These are phyloP conservation scores for Tuber brumale DNA, from an alignment of 495 filamentous ascomycete genomes.

Conservation along the genomic window DNA sequence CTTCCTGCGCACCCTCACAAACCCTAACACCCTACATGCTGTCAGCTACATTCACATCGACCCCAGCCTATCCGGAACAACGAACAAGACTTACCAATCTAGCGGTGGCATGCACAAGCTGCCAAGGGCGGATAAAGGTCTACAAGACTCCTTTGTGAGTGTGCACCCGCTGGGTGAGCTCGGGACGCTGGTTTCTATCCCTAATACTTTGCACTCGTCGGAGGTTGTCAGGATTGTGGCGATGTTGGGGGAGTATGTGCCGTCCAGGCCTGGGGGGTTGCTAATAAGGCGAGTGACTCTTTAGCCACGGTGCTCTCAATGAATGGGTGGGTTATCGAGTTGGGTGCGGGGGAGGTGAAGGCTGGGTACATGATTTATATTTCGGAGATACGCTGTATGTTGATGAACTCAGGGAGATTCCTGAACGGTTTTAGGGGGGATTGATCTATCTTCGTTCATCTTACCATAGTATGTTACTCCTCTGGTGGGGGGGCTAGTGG, in stretches of 20 bases:
- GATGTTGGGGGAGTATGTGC: slow-evolving; percentile 67
- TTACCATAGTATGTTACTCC: slow-evolving; percentile 40
- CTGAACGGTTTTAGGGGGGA: slow-evolving; percentile 47
- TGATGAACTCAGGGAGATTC: slow-evolving; percentile 58
- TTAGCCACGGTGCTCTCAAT: too few species aligned
- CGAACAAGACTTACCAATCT: slow-evolving; percentile 53
- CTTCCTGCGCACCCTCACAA: slow-evolving; percentile 53
- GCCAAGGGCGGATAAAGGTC: slow-evolving; percentile 42
- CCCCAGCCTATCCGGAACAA: slow-evolving; percentile 52
- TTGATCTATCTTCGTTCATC: slow-evolving; percentile 62
- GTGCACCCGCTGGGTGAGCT: too few species aligned
- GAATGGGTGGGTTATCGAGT: too few species aligned
- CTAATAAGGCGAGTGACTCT: slow-evolving; percentile 48
- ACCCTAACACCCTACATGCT: slow-evolving; percentile 65
- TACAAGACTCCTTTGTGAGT: too few species aligned
- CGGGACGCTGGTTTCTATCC: too few species aligned
- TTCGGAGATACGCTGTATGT: slow-evolving; percentile 65
- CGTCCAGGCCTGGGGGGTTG: slow-evolving; percentile 44
- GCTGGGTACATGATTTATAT: slow-evolving; percentile 63
- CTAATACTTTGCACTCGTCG: too few species aligned
- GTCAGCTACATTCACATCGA: slow-evolving; percentile 64
- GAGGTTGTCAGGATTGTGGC: slow-evolving; percentile 55
- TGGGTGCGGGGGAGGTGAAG: slow-evolving; percentile 40
- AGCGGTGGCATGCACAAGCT: slow-evolving; percentile 57
- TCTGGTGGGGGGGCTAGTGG: not conserved